Evolutionary conservation across 306 rosid genomes (phyloP), one percentile per base, ranked within the genome.

Genomic region (Lathyrus tuberosus): DNA sequence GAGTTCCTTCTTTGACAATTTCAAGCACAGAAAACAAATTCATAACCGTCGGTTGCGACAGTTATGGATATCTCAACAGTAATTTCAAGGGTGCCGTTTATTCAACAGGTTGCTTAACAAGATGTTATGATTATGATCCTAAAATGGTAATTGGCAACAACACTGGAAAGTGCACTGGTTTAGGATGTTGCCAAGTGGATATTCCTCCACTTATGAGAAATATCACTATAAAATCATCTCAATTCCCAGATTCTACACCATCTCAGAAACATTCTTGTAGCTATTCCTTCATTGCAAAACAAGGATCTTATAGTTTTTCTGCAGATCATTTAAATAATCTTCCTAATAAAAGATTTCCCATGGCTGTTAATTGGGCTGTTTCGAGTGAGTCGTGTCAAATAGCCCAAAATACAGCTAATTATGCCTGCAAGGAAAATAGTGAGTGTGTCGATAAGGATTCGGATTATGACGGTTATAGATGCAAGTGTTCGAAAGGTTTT

Each of bases 11-110:
- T 13, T 57, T 64, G 26, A 18, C 73, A 28, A 18, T 80, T 14
- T 80, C 80, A 0, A 38, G 62, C 67, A 58, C 37, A 0, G 33
- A 69, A 31, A 80, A 75, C 80, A 70, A 64, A 42, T 80, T 80
- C 33, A 10, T 63, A n/a, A 53, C 42, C 0, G 70, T 80, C 11
- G 84, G 84, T 10, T 75, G 80, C 2, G 60, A 74, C 73, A 70
- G 66, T 16, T 64, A 26, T 0, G 80, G 73, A 3, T 47, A 10
- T 61, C 51, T 80, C 7, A 2, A 0, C 0, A 67, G 40, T 4
- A 14, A 4, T 7, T 3, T 0, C 2, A 0, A 44, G 6, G 35
- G 20, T 5, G 0, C 3, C 0, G 4, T 0, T 0, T 62, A 43
- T 26, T 0, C 31, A 8, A 70, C 57, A 0, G 46, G 61, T 0